phyloP scores from a whole-genome alignment of 139 green algal species.

The Closterium sp. region DNA sequence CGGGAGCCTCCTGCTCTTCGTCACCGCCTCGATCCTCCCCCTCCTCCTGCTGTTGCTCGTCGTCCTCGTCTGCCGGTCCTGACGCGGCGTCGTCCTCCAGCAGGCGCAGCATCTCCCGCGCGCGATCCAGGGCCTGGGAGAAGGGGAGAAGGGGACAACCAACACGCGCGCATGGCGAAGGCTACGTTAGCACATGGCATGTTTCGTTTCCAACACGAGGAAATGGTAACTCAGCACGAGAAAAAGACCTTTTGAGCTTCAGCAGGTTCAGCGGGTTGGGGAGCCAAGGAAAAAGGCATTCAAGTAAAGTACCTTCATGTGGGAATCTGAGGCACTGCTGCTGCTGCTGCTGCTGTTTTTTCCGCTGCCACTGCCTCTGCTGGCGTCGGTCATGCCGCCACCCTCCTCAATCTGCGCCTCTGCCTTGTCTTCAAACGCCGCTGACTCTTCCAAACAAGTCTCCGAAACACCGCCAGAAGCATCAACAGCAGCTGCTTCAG shows the following conservation, averaged over 20 bases:
- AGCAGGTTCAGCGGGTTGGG: no score
- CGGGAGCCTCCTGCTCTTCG: neutral
- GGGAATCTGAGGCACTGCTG: constrained; percentile 16
- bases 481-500: neutral
- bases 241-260: neutral
- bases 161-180: neutral
- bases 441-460: neutral
- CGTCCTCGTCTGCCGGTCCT: neutral
- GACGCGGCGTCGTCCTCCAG: constrained; percentile 11
- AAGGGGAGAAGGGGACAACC: neutral
- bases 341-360: neutral
- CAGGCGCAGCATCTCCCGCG: constrained; percentile 50
- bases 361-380: neutral
- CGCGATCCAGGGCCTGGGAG: constrained; percentile 32
- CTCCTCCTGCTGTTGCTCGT: neutral
- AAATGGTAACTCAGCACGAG: neutral
- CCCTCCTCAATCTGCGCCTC: neutral
- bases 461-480: neutral
- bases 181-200: neutral
- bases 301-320: constrained; percentile 25
- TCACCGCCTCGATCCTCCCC: neutral
- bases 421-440: neutral
- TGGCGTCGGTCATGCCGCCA: neutral
- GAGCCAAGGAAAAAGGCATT: neutral
- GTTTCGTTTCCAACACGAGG: no score